Evolutionary conservation across 2,329 filamentous ascomycete genomes (phyloP).

Genomic region (Claviceps purpurea): DNA sequence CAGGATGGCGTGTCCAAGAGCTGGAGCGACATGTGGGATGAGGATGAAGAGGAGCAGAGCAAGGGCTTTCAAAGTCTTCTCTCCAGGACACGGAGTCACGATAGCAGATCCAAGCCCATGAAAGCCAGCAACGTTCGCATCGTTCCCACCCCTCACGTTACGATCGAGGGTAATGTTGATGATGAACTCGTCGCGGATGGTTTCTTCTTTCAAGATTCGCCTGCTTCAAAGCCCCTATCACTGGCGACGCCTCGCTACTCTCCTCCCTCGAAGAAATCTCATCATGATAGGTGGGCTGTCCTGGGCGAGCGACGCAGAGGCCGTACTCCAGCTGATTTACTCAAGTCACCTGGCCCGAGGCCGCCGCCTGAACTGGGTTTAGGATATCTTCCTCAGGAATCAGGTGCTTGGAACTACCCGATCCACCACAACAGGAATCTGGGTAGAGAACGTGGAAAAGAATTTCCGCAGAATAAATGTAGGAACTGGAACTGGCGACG

Average conservation of each 20-base stretch:
- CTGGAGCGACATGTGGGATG: constrained; percentile 97
- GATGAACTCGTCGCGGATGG: constrained; percentile 54
- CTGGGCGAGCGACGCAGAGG: constrained; percentile 74
- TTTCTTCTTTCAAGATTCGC: constrained; percentile 60
- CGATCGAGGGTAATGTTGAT: constrained; percentile 39
- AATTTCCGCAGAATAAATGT: constrained; percentile 43
- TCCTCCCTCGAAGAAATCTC: constrained; percentile 50
- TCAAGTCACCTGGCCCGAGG: constrained; percentile 36
- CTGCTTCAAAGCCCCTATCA: constrained; percentile 23
- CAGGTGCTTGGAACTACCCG: constrained; percentile 34
- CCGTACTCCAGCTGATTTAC: constrained; percentile 35
- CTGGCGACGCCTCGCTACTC: constrained; percentile 40
- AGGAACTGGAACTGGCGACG: constrained; percentile 50
- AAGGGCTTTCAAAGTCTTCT: constrained; percentile 52
- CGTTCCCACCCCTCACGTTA: constrained; percentile 14
- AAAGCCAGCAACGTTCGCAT: constrained; percentile 11
- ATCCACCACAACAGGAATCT: constrained; percentile 20
- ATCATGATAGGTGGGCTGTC: constrained; percentile 75
- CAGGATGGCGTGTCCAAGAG: constrained; percentile 83
- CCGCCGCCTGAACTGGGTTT: constrained; percentile 35
- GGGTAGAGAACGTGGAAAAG: constrained; percentile 34
- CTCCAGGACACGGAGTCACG: constrained; percentile 66
- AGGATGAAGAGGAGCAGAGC: constrained; percentile 60
- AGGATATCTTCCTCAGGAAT: constrained; percentile 34
- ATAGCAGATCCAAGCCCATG: constrained; percentile 37